Base-by-base conservation (phyloP, 2,329 filamentous ascomycete genomes). In the Rhinocladiella similis region DNA sequence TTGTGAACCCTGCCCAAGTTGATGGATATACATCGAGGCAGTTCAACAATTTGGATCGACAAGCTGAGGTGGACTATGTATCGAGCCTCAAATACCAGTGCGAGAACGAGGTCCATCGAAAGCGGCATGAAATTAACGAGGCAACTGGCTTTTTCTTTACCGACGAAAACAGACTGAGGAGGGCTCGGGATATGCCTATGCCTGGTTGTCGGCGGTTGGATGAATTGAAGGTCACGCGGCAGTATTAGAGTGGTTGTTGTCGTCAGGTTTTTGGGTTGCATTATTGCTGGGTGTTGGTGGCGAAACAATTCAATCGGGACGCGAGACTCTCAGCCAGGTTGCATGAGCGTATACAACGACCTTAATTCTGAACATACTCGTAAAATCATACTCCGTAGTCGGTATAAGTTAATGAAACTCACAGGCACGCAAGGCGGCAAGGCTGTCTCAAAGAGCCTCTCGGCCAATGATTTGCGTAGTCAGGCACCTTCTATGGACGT, bases 71-170 rank as follows among this genome's bases (percentile, higher is more conserved):
- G 3, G 83, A 84, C 38, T 90, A 89, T 62, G 77, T 96, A 39
- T 80, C 83, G 49, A 79, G 80, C 35, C 73, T 97, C 50, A 83
- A 82, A 47, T 77, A 80, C 55, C 81, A 87, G 68, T 99, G 94
- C 74, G 87, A 93, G 61, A 78, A 78, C 53, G 92, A 99, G 75
- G 76, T 83, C 60, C 75, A 81, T 47, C 77, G 82, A 50, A 82
- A 87, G 72, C 81, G 85, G 68, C 80, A 85, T 62, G 77, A 91
- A 72, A 78, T 86, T 60, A 85, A 96, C 62, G 87, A 90, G 47
- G 91, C 92, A 0, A 85, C 89, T 65, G 92, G 92, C 3, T 96
- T 91, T 88, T 91, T 96, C 68, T 91, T 85, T 71, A 84, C 86
- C 53, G 91, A 97, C 67, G 80, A 85, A 50, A 86, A 87, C 60